These are phyloP conservation scores for Phytophthora colocasiae DNA, from an alignment of 352 stramenopile genomes.

Conservation along the genomic window DNA sequence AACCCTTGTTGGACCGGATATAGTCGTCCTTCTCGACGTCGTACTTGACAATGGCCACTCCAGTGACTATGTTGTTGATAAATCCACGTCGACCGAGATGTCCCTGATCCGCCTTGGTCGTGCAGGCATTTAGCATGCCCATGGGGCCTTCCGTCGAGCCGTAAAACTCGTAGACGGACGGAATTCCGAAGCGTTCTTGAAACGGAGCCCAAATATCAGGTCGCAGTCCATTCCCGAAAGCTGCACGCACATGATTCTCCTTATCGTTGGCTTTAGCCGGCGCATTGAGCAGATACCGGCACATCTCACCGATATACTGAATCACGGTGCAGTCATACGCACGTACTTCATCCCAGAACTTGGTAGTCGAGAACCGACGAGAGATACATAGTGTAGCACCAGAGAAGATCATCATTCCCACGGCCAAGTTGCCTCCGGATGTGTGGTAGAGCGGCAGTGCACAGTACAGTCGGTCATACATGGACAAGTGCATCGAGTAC, in stretches of 20 bases:
- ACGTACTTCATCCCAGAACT: constrained; percentile 83
- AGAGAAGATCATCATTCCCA: constrained; percentile 83
- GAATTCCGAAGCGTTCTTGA: constrained; percentile 87
- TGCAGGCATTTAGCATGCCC: constrained; percentile 84
- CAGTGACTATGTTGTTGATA: constrained; percentile 59
- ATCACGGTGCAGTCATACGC: constrained; percentile 76
- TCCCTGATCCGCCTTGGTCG: constrained; percentile 56
- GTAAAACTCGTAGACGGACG: constrained; percentile 93
- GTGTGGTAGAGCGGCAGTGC: constrained; percentile 88
- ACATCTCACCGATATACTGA: constrained; percentile 94
- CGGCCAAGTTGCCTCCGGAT: constrained; percentile 78
- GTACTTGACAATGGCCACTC: constrained; percentile 78
- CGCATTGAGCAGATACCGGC: constrained; percentile 82
- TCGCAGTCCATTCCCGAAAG: constrained; percentile 92
- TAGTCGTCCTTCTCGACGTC: constrained; percentile 81
- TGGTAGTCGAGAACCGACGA: constrained; percentile 72
- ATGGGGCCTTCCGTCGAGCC: constrained; percentile 91
- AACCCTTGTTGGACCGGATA: constrained; percentile 61
- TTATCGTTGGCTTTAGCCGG: constrained; percentile 57
- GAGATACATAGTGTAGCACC: constrained; percentile 82
- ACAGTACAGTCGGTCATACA: constrained; percentile 80
- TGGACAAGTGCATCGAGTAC: constrained; percentile 54
- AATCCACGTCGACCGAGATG: constrained; percentile 71
- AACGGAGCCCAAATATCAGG: constrained; percentile 91
- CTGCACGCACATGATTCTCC: constrained; percentile 76